Percentiles rank a stretch among this genome's conserved stretches.
phyloP scores from a whole-genome alignment of 2,329 filamentous ascomycete genomes.

The Chrysoporthe puriensis region DNA sequence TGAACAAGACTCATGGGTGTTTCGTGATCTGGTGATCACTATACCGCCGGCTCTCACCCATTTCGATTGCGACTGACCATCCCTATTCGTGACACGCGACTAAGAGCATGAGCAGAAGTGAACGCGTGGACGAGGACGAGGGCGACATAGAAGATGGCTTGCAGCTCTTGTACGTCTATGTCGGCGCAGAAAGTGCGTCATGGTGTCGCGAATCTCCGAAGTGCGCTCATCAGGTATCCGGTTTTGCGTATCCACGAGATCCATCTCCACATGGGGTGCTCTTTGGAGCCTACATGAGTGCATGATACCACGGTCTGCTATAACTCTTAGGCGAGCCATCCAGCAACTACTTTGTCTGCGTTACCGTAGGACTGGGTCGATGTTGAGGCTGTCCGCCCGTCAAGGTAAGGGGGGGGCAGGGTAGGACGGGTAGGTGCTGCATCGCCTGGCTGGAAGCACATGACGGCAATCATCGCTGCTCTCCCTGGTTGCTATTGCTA shows the following conservation, averaged over 20 bases:
- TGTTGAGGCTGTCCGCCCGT: neutral
- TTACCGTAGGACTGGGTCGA: neutral
- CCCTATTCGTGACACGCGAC: neutral
- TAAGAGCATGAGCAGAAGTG: neutral
- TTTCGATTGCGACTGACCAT: neutral
- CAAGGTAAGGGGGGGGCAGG: neutral
- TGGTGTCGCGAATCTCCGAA: neutral
- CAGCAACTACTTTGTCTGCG: neutral
- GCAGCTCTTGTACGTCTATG: neutral
- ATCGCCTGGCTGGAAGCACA: neutral
- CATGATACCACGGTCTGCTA: neutral
- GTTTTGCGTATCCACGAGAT: neutral
- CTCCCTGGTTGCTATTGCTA: neutral
- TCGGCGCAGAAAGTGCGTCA: neutral
- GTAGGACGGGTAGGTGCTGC: neutral
- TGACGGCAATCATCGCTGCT: neutral
- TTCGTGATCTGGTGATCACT: neutral
- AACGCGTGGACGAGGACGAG: neutral
- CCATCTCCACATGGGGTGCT: neutral
- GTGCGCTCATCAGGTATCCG: neutral
- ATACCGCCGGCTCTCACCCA: neutral
- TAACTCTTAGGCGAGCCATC: neutral
- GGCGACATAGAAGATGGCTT: neutral
- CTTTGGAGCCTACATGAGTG: neutral
- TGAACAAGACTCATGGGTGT: neutral